phyloP scores from a whole-genome alignment of 768 basidiomycete genomes.

The Hericium erinaceus region DNA sequence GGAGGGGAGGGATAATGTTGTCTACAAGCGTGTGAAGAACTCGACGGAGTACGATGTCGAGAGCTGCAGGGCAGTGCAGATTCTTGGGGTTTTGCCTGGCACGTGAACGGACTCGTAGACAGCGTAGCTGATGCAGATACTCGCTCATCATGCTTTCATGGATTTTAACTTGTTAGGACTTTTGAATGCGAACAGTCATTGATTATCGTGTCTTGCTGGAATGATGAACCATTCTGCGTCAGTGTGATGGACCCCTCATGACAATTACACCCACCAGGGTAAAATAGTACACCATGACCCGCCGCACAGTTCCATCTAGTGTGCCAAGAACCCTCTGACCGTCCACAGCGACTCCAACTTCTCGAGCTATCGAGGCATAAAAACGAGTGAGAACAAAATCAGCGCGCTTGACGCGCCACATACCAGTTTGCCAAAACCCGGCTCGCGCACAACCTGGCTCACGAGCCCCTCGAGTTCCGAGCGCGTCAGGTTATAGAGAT shows the following conservation, averaged over 20 bases:
- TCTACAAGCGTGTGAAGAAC: neutral
- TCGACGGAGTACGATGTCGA: too few species aligned
- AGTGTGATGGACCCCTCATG: too few species aligned
- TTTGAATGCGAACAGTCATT: too few species aligned
- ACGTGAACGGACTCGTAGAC: too few species aligned
- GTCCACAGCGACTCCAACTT: conserved; percentile 43
- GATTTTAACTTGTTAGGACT: too few species aligned
- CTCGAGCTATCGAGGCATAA: conserved; percentile 28
- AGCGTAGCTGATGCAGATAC: too few species aligned
- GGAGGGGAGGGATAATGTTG: neutral
- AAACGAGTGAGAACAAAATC: neutral
- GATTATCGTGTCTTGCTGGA: too few species aligned
- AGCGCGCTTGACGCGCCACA: neutral
- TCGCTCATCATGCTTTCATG: too few species aligned
- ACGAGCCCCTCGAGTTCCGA: conserved; percentile 47
- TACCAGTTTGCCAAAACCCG: conserved; percentile 73
- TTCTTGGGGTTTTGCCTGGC: too few species aligned
- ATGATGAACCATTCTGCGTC: too few species aligned
- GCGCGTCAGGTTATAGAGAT: conserved; percentile 44
- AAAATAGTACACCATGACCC: neutral
- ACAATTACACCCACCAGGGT: too few species aligned
- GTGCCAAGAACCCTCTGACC: conserved; percentile 13
- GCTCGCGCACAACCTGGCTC: conserved; percentile 55
- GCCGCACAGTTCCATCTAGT: neutral
- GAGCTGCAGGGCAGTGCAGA: too few species aligned